Conservation (phyloP, 1,139 yeast species). For the Candida sojae region DNA sequence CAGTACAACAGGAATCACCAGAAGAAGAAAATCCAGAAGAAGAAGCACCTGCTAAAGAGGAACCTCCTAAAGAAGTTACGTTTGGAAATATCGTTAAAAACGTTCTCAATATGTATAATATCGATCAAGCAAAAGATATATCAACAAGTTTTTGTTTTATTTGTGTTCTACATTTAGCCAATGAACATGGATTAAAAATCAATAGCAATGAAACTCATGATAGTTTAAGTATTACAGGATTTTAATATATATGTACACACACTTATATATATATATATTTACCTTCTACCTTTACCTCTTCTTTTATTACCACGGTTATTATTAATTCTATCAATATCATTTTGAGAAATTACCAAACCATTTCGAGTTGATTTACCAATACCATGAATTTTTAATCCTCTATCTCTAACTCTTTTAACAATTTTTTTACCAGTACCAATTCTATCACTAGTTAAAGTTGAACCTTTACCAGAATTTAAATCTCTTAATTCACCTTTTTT, state of each 20-base stretch:
- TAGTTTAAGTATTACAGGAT: constrained; percentile 57
- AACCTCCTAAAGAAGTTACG: constrained; percentile 20
- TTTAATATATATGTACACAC: constrained; percentile 16
- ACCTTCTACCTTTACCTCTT: constrained; percentile 10
- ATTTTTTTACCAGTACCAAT: constrained; percentile 53
- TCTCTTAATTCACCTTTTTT: constrained; percentile 65
- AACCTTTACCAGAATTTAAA: constrained; percentile 56
- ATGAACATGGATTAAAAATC: constrained; percentile 79
- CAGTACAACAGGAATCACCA: no score
- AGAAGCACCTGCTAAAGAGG: not conserved
- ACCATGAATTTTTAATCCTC: constrained; percentile 76
- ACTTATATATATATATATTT: not conserved
- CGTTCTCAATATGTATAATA: constrained; percentile 54
- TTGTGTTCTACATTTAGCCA: constrained; percentile 82
- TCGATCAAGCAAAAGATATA: constrained; percentile 59
- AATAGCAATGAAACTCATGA: constrained; percentile 54
- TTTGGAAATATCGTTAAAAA: constrained; percentile 53
- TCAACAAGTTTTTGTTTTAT: constrained; percentile 89
- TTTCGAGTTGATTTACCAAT: constrained; percentile 81
- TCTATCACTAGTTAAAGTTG: constrained; percentile 52
- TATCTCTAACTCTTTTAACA: constrained; percentile 51
- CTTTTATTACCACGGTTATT: constrained; percentile 4
- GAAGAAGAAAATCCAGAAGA: constrained; percentile 14
- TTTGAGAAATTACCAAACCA: constrained; percentile 73
- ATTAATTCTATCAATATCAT: constrained; percentile 59